phyloP scores from a whole-genome alignment of 805 yeast species.

The Suhomyces sp. region DNA sequence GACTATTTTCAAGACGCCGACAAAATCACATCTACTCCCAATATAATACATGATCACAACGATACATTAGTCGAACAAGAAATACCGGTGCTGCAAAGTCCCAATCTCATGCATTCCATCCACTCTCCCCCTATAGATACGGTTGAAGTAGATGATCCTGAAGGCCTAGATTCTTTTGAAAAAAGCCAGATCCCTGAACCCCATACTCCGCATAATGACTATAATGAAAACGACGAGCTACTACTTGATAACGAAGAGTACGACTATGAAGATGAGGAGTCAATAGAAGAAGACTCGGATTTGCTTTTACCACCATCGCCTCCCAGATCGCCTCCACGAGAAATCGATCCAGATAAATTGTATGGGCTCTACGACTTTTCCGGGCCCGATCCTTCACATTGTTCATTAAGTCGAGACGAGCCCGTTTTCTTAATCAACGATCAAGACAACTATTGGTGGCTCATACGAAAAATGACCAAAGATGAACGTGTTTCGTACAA shows the following conservation, averaged over 20 bases:
- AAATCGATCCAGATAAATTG: slow-evolving; percentile 75
- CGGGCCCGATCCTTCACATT: slow-evolving; percentile 93
- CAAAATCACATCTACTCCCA: slow-evolving; percentile 2
- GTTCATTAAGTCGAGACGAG: slow-evolving; percentile 74
- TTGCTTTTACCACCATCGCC: slow-evolving; percentile 55
- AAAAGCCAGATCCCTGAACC: neutral
- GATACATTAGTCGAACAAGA: neutral
- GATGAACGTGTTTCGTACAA: slow-evolving; percentile 32
- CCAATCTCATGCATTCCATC: neutral
- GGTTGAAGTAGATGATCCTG: slow-evolving; percentile 2
- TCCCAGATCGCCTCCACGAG: slow-evolving; percentile 77
- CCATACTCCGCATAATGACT: neutral
- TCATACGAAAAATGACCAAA: slow-evolving; percentile 52
- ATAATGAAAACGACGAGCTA: neutral
- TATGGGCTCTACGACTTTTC: slow-evolving; percentile 84
- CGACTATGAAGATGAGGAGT: slow-evolving; percentile 11
- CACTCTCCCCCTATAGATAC: neutral
- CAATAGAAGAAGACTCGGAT: slow-evolving; percentile 38
- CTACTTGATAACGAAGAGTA: slow-evolving; percentile 1
- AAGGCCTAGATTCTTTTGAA: slow-evolving; percentile 2
- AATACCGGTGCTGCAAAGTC: neutral
- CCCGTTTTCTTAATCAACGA: slow-evolving; percentile 81
- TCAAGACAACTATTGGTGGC: slow-evolving; percentile 96
- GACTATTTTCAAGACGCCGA: slow-evolving; percentile 2
- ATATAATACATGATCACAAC: neutral